Conservation (phyloP, 768 basidiomycete genomes). For the Mycena pura region DNA sequence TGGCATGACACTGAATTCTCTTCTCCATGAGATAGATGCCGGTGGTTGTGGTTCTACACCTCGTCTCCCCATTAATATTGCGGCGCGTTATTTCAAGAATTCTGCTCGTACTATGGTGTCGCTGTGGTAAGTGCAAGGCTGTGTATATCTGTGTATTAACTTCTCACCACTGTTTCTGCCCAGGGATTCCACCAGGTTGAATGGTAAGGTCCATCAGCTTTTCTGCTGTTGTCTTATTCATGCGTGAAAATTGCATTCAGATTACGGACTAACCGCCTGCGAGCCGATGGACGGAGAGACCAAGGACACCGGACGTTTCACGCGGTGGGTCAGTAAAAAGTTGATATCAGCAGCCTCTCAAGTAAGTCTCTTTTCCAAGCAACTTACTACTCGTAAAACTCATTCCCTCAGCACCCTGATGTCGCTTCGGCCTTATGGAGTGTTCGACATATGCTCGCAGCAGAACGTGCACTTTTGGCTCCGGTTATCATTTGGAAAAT, state of each 20-base stretch:
- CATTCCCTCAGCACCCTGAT: conserved; percentile 17
- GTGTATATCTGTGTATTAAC: not conserved
- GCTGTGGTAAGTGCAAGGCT: conserved; percentile 18
- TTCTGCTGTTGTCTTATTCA: no score
- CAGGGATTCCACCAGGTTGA: conserved; percentile 16
- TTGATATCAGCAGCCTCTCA: no score
- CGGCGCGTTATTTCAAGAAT: conserved; percentile 4
- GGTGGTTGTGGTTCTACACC: no score
- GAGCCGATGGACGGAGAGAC: no score
- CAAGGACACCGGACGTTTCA: no score
- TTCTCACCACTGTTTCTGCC: not conserved
- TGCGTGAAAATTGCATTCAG: no score
- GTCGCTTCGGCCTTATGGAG: conserved; percentile 18
- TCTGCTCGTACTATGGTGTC: not conserved
- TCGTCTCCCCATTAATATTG: conserved; percentile 4
- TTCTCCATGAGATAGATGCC: conserved; percentile 9
- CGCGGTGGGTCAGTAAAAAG: no score
- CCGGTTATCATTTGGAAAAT: conserved; percentile 17
- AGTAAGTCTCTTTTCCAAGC: no score
- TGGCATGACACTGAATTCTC: conserved; percentile 26
- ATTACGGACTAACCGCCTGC: no score
- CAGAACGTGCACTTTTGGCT: conserved; percentile 1
- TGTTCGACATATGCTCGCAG: conserved; percentile 15
- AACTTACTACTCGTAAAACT: no score
- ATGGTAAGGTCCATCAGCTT: no score